A percentile compares a stretch with the other conserved stretches of the same genome.
These are phyloP conservation scores for Pseudocercospora eumusae DNA, from an alignment of 2,329 filamentous ascomycete genomes.

Conservation along the genomic window DNA sequence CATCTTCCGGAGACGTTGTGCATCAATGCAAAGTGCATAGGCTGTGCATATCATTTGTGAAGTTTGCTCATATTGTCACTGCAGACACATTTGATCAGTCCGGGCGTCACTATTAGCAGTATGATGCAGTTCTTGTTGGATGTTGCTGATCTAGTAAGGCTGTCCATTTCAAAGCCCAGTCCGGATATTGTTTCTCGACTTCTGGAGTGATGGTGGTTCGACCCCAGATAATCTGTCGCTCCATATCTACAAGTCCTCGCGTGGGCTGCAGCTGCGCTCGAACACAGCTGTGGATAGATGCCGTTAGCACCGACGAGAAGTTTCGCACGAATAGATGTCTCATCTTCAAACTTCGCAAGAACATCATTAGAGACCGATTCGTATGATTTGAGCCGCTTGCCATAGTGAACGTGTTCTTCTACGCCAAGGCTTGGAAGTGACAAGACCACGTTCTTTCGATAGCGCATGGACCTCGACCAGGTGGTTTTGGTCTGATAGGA, in stretches of 20 bases:
- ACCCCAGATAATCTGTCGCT: slow-evolving; percentile 9
- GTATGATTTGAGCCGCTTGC: slow-evolving; percentile 3
- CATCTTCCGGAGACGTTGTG: not conserved
- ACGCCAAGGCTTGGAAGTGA: slow-evolving; percentile 4
- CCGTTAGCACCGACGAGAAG: slow-evolving; percentile 11
- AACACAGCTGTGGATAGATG: slow-evolving; percentile 12
- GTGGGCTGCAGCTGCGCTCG: slow-evolving; percentile 2
- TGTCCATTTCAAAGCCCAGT: slow-evolving; percentile 4
- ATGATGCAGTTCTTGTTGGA: not conserved
- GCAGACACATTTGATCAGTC: too few species aligned
- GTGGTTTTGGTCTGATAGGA: not conserved
- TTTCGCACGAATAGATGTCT: not conserved
- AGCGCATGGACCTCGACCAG: slow-evolving; percentile 7
- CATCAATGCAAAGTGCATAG: not conserved
- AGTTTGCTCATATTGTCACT: too few species aligned
- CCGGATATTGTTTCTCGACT: not conserved
- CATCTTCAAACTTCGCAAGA: not conserved
- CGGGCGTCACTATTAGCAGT: not conserved
- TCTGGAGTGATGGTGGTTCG: slow-evolving; percentile 7
- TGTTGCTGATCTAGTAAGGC: not conserved
- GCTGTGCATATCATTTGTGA: too few species aligned
- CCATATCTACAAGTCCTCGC: slow-evolving; percentile 6
- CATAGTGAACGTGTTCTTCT: slow-evolving; percentile 3
- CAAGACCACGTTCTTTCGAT: slow-evolving; percentile 9
- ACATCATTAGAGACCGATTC: not conserved